Evolutionary conservation across 208 protist genomes (phyloP), one percentile per base, ranked within the genome.

Genomic region (Leptomonas seymouri): DNA sequence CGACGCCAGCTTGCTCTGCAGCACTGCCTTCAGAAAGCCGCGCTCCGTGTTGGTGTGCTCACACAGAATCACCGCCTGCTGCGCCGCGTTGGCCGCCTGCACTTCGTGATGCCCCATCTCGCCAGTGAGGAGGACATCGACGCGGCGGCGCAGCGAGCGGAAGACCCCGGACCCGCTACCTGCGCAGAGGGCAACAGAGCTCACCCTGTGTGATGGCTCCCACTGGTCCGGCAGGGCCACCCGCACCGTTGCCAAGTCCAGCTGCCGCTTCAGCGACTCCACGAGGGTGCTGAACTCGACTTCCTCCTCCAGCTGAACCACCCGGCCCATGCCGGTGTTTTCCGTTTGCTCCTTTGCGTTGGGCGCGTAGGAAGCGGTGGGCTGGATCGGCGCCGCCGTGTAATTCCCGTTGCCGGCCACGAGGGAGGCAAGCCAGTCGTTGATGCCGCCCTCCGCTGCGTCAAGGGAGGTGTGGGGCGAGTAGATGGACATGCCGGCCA

Each of bases 101-200:
- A 97, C 94, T 3, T 98, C 96, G 68, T 98, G 96, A 64, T 98
- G 96, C 3, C 88, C 84, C 90, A 98, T 95, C 77, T 98, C 93
- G 6, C 96, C 96, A 7, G 82, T 92, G 23, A 97, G 46, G 36
- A 96, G 81, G 8, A 93, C 80, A 67, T 97, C 89, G 36, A 87
- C 87, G 23, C 53, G 60, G 15, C 75, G 57, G 14, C 67, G 59
- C 45, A 92, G 74, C 49, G 59, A 44, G 42, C 78, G 70, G 61
- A 98, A 93, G 18, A 98, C 87, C 28, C 77, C 67, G 34, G 66
- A 59, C 42, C 96, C 96, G 57, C 90, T 97, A 46, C 96, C 96
- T 7, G 91, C 89, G 71, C 93, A 98, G 23, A 98, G 72, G 14
- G 90, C 93, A 0, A 97, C 85, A 0, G 79, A 78, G 12, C 44